Evolutionary conservation across 2,329 filamentous ascomycete genomes (phyloP), one percentile per base, ranked within the genome.

Genomic region (Talaromyces sp.): DNA sequence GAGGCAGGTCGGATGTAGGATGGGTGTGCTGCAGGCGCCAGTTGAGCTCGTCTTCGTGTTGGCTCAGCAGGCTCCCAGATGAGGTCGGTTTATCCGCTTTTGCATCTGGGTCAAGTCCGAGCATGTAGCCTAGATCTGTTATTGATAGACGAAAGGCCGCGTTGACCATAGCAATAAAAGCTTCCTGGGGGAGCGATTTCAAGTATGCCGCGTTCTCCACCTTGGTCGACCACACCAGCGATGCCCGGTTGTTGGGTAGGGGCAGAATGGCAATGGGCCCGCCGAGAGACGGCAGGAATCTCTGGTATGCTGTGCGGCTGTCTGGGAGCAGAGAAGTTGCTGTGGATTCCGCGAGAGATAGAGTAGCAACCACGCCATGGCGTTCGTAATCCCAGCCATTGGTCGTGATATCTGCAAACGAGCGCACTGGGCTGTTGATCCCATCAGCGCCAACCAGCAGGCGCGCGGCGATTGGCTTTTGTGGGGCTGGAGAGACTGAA

Each of bases 191-290:
- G 4, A 99, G 82, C 41, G 83, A 84, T 79, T 96, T 97, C 46
- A 99, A 82, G 58, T 88, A 81, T 0, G 89, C 82, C 0, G 93
- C 95, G 62, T 91, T 87, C 58, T 86, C 82, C 0, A 92, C 89
- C 0, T 90, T 95, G 1, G 93, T 98, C 6, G 92, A 96, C 95
- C 95, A 99, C 19, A 99, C 95, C 4, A 99, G 81, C 0, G 91
- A 93, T 4, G 93, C 88, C 71, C 86, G 84, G 64, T 90, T 89
- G 21, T 90, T 89, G 0, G 95, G 95, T 9, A 99, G 80, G 1
- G 95, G 95, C 1, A 99, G 85, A 78, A 98, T 87, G 19, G 95
- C 95, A 56, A 98, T 86, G 0, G 95, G 95, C 0, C 95, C 95
- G 0, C 78, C 78, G 5, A 80, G 69, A 5, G 90, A 91, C 4